These are phyloP conservation scores for Platismatia glauca DNA, from an alignment of 495 filamentous ascomycete genomes.

Conservation along the genomic window DNA sequence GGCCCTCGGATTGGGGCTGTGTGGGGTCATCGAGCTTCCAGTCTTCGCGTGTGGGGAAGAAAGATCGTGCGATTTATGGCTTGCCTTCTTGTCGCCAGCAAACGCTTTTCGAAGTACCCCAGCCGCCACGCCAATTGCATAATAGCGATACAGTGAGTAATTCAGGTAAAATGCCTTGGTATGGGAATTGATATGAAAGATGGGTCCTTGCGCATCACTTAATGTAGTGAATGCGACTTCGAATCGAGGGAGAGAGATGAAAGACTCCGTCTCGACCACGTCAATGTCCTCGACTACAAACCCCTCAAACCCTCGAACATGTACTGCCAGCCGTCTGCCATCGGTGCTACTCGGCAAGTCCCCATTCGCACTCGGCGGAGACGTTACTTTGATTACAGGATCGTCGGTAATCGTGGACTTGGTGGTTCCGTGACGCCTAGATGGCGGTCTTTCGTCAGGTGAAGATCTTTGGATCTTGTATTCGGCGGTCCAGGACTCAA, in stretches of 20 bases:
- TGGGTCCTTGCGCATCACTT: conserved; percentile 73
- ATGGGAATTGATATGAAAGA: conserved; percentile 78
- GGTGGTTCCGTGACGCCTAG: conserved; percentile 45
- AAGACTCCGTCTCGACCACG: conserved; percentile 74
- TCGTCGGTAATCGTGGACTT: conserved; percentile 47
- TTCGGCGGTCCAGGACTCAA: conserved; percentile 85
- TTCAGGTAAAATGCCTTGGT: conserved; percentile 70
- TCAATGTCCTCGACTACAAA: conserved; percentile 84
- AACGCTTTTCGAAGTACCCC: conserved; percentile 71
- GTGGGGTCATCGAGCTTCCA: neutral
- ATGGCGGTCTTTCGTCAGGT: conserved; percentile 38
- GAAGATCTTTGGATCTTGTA: conserved; percentile 77
- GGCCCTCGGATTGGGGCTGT: neutral
- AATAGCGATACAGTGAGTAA: conserved; percentile 91
- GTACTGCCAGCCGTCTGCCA: conserved; percentile 71
- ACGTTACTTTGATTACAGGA: conserved; percentile 44
- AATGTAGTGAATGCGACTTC: conserved; percentile 78
- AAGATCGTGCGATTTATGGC: neutral
- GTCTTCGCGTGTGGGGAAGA: neutral
- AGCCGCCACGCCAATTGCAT: conserved; percentile 73
- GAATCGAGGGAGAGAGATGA: conserved; percentile 75
- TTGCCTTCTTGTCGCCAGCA: conserved; percentile 36
- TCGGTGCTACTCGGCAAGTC: conserved; percentile 57
- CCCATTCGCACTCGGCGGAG: conserved; percentile 54
- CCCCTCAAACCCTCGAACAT: conserved; percentile 73